Base-by-base conservation (phyloP, 371 early-diverging fungal genomes). In the Mucor velutinosus region DNA sequence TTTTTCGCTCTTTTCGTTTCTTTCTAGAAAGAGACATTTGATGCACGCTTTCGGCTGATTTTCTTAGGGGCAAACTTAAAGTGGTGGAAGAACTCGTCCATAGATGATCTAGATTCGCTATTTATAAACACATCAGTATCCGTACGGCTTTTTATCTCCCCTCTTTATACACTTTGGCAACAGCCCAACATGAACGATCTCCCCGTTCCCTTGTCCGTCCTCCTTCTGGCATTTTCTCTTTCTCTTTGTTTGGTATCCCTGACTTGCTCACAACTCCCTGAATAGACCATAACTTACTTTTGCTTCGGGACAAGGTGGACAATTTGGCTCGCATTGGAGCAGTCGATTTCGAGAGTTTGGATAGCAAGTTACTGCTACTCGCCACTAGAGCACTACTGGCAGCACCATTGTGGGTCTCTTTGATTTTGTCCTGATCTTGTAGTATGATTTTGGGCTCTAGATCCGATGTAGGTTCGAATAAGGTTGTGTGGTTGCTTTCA, bases 301-400 rank as follows among this genome's bases (percentile, higher is more conserved):
- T 73, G 39, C 74, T 74, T 39, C 74, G 70, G 17, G 80, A 79
- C 12, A 51, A 25, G 25, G 79, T 74, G 29, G 79, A 81, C 27
- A 82, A 57, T 43, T 76, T 77, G 15, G 82, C 82, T 29, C 82
- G 75, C 78, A 79, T 79, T 23, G 82, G 82, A 27, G 82, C 82
- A 3, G 82, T 82, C 15, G 82, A 76, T 62, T 76, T 77, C 4
- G 79, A 82, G 27, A 82, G 49, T 35, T 76, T 72, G 4, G 80
- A 77, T 43, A 82, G 64, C 7, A 82, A 51, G n/a, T 63, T 78
- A 11, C 68, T 68, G 21, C 62, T 66, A 37, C 64, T 60, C 15
- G 57, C 57, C 57, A 32, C 70, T 72, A 63, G 19, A 23, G 27
- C 7, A 37, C 41, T 60, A 10, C 23, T 21, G 14, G 10, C 12